Evolutionary conservation across 2,329 filamentous ascomycete species (phyloP).

Genomic region (Sporothrix inflata): DNA sequence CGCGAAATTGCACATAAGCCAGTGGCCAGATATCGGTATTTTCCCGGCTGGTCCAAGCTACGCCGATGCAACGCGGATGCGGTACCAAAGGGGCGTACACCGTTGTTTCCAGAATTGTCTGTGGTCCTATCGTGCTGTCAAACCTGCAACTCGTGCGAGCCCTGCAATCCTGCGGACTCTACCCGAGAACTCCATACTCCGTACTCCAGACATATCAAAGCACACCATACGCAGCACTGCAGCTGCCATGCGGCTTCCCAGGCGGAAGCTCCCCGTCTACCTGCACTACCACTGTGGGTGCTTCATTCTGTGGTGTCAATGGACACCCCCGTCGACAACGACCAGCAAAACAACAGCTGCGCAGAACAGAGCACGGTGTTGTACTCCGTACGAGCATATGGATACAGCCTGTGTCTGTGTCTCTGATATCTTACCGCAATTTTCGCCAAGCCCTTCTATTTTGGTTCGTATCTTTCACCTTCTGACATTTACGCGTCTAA

Average conservation of each 20-base stretch:
- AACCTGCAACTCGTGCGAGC: neutral
- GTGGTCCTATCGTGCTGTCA: neutral
- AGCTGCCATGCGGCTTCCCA: slow-evolving; percentile 10
- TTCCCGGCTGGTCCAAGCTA: slow-evolving; percentile 19
- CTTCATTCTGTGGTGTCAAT: neutral
- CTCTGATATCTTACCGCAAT: neutral
- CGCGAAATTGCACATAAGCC: slow-evolving; percentile 1
- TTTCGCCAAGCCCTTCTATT: slow-evolving; percentile 2
- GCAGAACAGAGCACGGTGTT: slow-evolving; percentile 10
- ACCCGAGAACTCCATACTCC: neutral
- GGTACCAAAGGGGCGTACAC: neutral
- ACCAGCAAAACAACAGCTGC: neutral
- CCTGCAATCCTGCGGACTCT: neutral
- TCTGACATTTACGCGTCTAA: slow-evolving; percentile 7
- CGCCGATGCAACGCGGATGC: neutral
- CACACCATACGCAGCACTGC: neutral
- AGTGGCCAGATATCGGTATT: slow-evolving; percentile 21
- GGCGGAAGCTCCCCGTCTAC: neutral
- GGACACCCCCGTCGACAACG: neutral
- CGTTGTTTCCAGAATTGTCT: slow-evolving; percentile 5
- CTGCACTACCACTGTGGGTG: neutral
- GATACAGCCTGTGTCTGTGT: neutral
- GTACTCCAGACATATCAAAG: neutral
- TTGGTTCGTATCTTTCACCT: slow-evolving; percentile 18
- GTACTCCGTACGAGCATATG: neutral